Conservation (phyloP, 2,329 filamentous ascomycete species). For the Tolypocladium capitatum region DNA sequence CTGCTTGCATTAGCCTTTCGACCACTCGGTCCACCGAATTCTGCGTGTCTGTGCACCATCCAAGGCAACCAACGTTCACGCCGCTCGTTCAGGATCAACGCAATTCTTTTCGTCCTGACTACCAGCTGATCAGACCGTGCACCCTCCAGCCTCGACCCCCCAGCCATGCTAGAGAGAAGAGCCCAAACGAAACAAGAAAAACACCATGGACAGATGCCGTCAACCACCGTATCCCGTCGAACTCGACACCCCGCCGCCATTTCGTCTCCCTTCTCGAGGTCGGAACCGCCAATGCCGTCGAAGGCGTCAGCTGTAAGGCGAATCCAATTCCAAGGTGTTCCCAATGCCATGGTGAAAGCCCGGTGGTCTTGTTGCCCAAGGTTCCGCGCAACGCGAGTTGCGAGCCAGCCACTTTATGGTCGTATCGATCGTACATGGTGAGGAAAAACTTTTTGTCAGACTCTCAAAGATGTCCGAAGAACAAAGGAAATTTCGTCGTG, state of each 20-base stretch:
- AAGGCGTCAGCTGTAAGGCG: conserved; percentile 13
- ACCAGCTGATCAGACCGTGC: conserved; percentile 18
- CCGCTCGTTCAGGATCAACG: conserved; percentile 16
- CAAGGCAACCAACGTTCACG: conserved; percentile 5
- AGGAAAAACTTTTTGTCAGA: conserved; percentile 10
- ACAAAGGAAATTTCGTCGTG: conserved; percentile 20
- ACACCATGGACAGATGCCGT: conserved; percentile 9
- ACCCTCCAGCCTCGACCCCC: conserved; percentile 9
- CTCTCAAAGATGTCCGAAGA: conserved; percentile 9
- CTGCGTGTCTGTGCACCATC: background rate
- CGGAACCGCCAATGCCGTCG: conserved; percentile 2
- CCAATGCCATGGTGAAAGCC: conserved; percentile 12
- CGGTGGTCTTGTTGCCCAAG: conserved; percentile 9
- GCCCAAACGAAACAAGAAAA: conserved; percentile 4
- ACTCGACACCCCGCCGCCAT: conserved; percentile 14
- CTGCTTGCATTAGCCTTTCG: background rate
- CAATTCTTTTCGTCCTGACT: conserved; percentile 25
- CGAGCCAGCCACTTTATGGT: conserved; percentile 16
- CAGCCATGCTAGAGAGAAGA: conserved; percentile 1
- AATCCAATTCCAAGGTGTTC: conserved; percentile 18
- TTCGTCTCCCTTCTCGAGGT: conserved; percentile 12
- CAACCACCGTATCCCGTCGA: conserved; percentile 7
- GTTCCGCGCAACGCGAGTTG: conserved; percentile 15
- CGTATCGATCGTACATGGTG: conserved; percentile 17
- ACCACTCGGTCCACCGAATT: background rate